These are phyloP conservation scores for Talaromyces adpressus DNA, from an alignment of 495 filamentous ascomycete species.

Conservation along the genomic window DNA sequence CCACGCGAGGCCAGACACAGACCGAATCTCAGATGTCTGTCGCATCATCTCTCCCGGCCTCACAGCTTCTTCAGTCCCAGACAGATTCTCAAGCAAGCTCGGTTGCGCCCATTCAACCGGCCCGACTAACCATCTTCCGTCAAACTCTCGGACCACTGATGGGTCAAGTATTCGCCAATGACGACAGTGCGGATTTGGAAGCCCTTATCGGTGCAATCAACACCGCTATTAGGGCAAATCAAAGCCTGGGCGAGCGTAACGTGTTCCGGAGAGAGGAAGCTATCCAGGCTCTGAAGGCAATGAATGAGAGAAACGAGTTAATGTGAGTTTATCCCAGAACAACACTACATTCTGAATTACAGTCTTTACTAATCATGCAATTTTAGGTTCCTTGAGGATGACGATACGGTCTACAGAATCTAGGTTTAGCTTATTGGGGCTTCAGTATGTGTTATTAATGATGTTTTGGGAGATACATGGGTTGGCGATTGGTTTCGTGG, in stretches of 20 bases:
- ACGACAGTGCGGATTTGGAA: constrained; percentile 70
- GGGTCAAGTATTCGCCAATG: constrained; percentile 62
- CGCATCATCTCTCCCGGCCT: constrained; percentile 62
- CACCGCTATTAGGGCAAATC: constrained; percentile 42
- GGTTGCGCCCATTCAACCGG: constrained; percentile 46
- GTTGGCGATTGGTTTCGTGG: neutral
- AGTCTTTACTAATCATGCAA: neutral
- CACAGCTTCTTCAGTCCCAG: constrained; percentile 56
- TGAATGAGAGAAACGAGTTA: constrained; percentile 81
- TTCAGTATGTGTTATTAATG: neutral
- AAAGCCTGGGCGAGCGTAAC: constrained; percentile 29
- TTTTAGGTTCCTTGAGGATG: constrained; percentile 44
- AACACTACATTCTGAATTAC: too few relatives aligned
- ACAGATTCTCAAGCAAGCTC: constrained; percentile 37
- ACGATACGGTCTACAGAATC: constrained; percentile 44
- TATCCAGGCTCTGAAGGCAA: constrained; percentile 61
- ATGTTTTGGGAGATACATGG: neutral
- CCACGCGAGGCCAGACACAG: constrained; percentile 29
- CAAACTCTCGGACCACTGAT: constrained; percentile 73
- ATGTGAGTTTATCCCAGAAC: constrained; percentile 59
- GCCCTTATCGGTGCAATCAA: constrained; percentile 78
- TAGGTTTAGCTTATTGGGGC: constrained; percentile 14
- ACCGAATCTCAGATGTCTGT: constrained; percentile 55
- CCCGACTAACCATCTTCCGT: constrained; percentile 67
- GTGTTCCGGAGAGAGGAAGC: constrained; percentile 68